phyloP scores from a whole-genome alignment of 192 early-diverging fungal genomes.

The Backusella sp. region DNA sequence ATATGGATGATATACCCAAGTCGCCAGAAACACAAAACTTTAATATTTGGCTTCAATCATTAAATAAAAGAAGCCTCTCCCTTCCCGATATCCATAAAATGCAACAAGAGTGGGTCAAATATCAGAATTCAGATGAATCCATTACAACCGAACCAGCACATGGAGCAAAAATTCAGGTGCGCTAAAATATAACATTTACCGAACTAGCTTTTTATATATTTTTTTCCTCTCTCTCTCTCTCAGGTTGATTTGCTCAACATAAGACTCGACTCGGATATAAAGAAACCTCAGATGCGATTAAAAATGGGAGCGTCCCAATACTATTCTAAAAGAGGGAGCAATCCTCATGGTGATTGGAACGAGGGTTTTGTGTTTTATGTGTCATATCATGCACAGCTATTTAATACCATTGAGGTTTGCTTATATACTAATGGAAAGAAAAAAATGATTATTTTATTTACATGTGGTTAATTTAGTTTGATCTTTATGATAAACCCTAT shows the following conservation, averaged over 20 bases:
- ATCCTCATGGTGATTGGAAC: constrained; percentile 63
- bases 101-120: constrained; percentile 12
- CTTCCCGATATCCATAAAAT: constrained; percentile 24
- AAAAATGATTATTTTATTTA: not conserved
- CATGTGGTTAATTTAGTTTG: constrained; percentile 12
- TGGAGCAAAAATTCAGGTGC: not conserved
- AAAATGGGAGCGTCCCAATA: constrained; percentile 29
- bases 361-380: constrained; percentile 70
- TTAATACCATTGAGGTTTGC: constrained; percentile 58
- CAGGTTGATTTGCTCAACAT: constrained; percentile 30
- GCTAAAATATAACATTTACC: not conserved
- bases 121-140: constrained; percentile 9
- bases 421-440: not conserved
- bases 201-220: not conserved
- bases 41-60: not conserved
- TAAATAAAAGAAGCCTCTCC: constrained; percentile 17
- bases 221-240: not conserved
- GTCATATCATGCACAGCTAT: constrained; percentile 72
- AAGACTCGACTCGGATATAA: constrained; percentile 1
- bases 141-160: constrained; percentile 1
- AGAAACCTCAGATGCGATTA: constrained; percentile 19
- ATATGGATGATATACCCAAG: not conserved
- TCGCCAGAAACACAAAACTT: not conserved
- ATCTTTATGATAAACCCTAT: constrained; percentile 28
- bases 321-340: constrained; percentile 38